phyloP scores from a whole-genome alignment of 1,284 basidiomycete genomes.

The Jaminaea rosea region DNA sequence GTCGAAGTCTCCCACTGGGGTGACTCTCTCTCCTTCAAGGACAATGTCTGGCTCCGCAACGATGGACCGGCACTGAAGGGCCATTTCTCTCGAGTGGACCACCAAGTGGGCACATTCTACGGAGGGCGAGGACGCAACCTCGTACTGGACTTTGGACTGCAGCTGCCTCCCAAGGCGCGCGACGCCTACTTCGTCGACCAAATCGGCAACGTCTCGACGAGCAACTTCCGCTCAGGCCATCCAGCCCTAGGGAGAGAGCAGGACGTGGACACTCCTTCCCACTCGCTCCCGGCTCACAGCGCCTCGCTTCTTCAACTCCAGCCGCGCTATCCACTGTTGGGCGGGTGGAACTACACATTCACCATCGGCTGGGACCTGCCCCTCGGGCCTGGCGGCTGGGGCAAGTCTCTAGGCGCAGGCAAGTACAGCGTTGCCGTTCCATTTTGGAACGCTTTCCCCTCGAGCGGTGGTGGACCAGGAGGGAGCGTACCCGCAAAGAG shows the following conservation, averaged over 20 bases:
- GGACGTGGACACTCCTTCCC: constrained; percentile 4
- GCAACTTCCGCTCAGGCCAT: constrained; percentile 61
- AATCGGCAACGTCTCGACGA: constrained; percentile 95
- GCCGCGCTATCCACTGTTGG: constrained; percentile 85
- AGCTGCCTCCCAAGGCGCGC: constrained; percentile 70
- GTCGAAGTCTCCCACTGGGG: constrained; percentile 97
- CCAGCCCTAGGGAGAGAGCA: constrained; percentile 14
- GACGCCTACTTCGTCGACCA: constrained; percentile 60
- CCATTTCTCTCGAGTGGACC: constrained; percentile 82
- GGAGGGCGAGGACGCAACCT: constrained; percentile 60
- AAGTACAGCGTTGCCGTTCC: constrained; percentile 70
- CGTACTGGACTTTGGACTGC: constrained; percentile 61
- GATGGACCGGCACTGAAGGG: constrained; percentile 84
- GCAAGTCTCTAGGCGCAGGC: constrained; percentile 56
- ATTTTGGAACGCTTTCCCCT: constrained; percentile 70
- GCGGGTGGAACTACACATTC: constrained; percentile 96
- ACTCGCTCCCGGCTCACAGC: constrained; percentile 16
- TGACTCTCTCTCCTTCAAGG: constrained; percentile 82
- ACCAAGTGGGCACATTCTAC: constrained; percentile 65
- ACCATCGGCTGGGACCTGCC: constrained; percentile 81
- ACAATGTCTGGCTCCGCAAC: constrained; percentile 74
- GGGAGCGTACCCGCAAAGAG: constrained; percentile 72
- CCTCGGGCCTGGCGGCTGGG: constrained; percentile 47
- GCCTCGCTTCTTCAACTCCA: constrained; percentile 61
- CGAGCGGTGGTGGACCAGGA: too few species aligned